Evolutionary conservation across 2,329 filamentous ascomycete genomes (phyloP), one percentile per base, ranked within the genome.

Genomic region (Scedosporium apiospermum): DNA sequence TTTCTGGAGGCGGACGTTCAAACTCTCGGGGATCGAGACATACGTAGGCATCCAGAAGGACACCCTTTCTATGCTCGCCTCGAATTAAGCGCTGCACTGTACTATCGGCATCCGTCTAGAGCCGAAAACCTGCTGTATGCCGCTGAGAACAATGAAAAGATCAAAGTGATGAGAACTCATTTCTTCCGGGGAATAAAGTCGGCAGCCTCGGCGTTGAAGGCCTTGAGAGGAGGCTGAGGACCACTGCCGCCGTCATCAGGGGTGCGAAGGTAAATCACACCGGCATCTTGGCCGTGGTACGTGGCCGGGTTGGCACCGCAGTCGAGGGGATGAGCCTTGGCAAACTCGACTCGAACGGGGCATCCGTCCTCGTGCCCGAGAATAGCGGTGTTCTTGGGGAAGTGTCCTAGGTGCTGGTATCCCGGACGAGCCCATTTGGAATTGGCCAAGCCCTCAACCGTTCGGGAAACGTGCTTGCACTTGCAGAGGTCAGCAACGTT

Each of bases 371-470:
- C 27, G 30, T 58, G 53, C 7, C 26, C 26, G 23, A 49, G 21
- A 10, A 58, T 58, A 6, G 41, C 55, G 7, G 38, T 58, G 53
- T 49, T 58, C n/a, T 42, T 57, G 16, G 53, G 55, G 53, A 62
- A 58, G 7, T 49, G 23, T 21, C 61, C 61, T 6, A 34, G 53
- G 26, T 55, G 49, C 16, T 49, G 21, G 26, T 42, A 58, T 10
- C 46, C 41, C 1, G 53, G 53, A 27, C 16, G 10, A 14, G 61
- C 61, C 61, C 61, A 62, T 26, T 58, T 58, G 3, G 61, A 62
- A 41, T 27, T 41, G 10, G 61, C 30, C 41, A 62, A 26, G 6
- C 61, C 61, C 41, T 34, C 16, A n/a, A 26, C n/a, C 23, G 7
- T 18, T 27, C 23, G 51, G 42, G 21, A 12, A n/a, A n/a, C 58